Evolutionary conservation across 352 stramenopile genomes (phyloP), one percentile per base, ranked within the genome.

Genomic region (Phytopythium sindhum): DNA sequence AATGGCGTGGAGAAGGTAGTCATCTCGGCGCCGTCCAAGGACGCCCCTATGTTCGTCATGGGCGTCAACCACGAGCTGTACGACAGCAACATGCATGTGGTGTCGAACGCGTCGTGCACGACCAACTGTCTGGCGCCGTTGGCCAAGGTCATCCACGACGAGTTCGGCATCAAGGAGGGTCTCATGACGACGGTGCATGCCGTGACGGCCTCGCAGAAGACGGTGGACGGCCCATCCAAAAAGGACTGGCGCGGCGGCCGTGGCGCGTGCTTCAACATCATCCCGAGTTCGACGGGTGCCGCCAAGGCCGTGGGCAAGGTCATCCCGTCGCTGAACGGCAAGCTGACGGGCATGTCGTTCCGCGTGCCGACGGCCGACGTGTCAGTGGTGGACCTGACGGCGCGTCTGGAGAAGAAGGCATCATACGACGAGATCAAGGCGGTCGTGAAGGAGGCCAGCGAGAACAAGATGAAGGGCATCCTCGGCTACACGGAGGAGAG

Each of bases 101-200:
- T 99, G 65, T 99, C 96, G 63, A 99, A 98, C 80, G 97, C 97
- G 23, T 99, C 95, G 63, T 99, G 97, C 86, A 99, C 97, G 61
- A 99, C 97, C 72, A 99, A 99, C 90, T 99, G 97, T 77, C 84
- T 99, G 65, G 97, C 97, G 59, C 97, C 97, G 28, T 75, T 99
- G 56, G 97, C 97, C 60, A 99, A 99, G 90, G 95, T 99, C 61
- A 90, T 99, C 73, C 91, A 99, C 82, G 96, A 99, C 77, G 95
- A 97, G 66, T 99, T 99, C 70, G 97, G 97, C 72, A 97, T 99
- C 72, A 95, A 98, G 74, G 95, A 99, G 67, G 97, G 91, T 73
- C 82, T 99, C 35, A 99, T 99, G 97, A 99, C 96, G 70, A 99
- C 97, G 17, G 96, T 99, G 64, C 97, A 99, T 79, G 95, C 97